phyloP scores from a whole-genome alignment of 805 yeast species.

The Candida anglica region DNA sequence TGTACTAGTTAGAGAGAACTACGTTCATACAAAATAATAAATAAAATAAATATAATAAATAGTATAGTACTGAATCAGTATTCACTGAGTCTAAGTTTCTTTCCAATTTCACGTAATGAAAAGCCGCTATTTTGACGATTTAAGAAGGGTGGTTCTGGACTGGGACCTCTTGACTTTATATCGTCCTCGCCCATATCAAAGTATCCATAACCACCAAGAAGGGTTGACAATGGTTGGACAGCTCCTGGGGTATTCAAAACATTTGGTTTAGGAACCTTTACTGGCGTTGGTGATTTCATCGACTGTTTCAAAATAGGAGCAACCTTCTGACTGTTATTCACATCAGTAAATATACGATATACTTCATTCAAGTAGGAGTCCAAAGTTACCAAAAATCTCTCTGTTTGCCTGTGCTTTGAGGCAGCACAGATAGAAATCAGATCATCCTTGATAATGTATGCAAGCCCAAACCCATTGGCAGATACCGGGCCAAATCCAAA shows the following conservation, averaged over 20 bases:
- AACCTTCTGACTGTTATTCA: slow-evolving; percentile 13
- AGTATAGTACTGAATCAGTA: slow-evolving; percentile 27
- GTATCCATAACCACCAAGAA: slow-evolving; percentile 57
- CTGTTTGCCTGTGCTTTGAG: slow-evolving; percentile 59
- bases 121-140: slow-evolving; percentile 34
- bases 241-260: not conserved
- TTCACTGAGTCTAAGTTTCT: slow-evolving; percentile 61
- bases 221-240: slow-evolving; percentile 21
- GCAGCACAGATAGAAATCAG: slow-evolving; percentile 50
- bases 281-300: slow-evolving; percentile 1
- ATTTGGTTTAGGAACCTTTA: slow-evolving; percentile 3
- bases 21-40: not conserved
- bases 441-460: slow-evolving; percentile 51
- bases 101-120: slow-evolving; percentile 55
- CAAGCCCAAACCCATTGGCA: slow-evolving; percentile 57
- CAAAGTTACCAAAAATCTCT: slow-evolving; percentile 50
- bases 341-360: slow-evolving; percentile 27
- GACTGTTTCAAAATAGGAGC: too few relatives aligned
- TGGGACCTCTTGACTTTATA: slow-evolving; percentile 51
- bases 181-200: slow-evolving; percentile 56
- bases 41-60: not conserved
- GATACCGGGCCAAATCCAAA: slow-evolving; percentile 61
- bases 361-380: slow-evolving; percentile 48
- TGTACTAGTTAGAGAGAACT: slow-evolving; percentile 5
- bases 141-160: slow-evolving; percentile 52